Evolutionary conservation across 805 yeast species (phyloP).

Genomic region (Monosporozyma aquatica): DNA sequence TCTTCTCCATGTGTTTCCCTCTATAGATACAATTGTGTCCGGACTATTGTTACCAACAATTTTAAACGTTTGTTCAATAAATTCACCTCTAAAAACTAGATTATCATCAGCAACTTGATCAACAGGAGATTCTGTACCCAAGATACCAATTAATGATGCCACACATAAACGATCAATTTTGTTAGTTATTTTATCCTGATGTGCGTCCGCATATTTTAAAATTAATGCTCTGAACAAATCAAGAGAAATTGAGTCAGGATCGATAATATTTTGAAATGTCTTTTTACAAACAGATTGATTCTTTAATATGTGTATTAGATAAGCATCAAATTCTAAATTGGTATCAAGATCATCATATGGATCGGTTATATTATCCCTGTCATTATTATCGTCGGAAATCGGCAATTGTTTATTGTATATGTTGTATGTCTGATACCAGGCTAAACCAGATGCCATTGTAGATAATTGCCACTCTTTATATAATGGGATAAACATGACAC

Average conservation of each 20-base stretch:
- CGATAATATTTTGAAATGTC: constrained; percentile 19
- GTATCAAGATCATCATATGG: constrained; percentile 10
- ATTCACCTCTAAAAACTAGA: constrained; percentile 19
- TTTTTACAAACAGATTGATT: constrained; percentile 13
- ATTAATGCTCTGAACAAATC: constrained; percentile 17
- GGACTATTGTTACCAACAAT: constrained; percentile 9
- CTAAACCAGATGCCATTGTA: constrained; percentile 21
- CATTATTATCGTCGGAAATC: neutral
- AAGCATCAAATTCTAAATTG: constrained; percentile 14
- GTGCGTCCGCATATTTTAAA: constrained; percentile 19
- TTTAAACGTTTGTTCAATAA: constrained; percentile 23
- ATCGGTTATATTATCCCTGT: too few relatives aligned
- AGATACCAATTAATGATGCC: constrained; percentile 14
- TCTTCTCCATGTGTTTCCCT: constrained; percentile 30
- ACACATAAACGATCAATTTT: constrained; percentile 23
- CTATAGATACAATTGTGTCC: constrained; percentile 20
- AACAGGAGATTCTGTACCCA: constrained; percentile 9
- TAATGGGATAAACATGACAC: constrained; percentile 23
- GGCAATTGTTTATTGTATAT: constrained; percentile 22
- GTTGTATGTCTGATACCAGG: constrained; percentile 29
- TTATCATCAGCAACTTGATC: neutral
- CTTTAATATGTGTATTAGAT: constrained; percentile 13
- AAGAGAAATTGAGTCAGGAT: constrained; percentile 11
- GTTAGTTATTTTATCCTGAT: constrained; percentile 14
- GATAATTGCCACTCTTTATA: constrained; percentile 22